Evolutionary conservation across 805 yeast genomes (phyloP), one percentile per base, ranked within the genome.

Genomic region (Saccharomyces paradoxus): DNA sequence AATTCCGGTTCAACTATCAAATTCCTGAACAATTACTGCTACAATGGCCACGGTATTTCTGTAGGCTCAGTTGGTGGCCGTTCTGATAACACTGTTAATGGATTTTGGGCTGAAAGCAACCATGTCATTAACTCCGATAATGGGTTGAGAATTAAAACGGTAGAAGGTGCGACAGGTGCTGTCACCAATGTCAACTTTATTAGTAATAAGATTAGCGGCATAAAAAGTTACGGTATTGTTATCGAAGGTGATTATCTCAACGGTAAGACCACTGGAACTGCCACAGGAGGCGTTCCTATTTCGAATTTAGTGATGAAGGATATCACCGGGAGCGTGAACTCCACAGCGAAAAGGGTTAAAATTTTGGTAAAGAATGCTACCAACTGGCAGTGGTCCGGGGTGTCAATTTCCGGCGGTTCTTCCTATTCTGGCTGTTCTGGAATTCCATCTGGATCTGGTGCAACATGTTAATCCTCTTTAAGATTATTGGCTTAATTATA

Each of bases 31-130:
- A 60, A 58, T 37, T 48, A 49, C 32, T 60, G 63, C 51, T 55
- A 53, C 27, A 58, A 58, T 50, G 60, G 58, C 44, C 61, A 60
- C 41, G 63, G 63, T 32, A 58, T 58, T 32, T 60, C 63, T 13
- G 53, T 60, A 48, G 61, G 62, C 26, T 51, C 56, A n/a, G 57
- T 58, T 41, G 61, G 62, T 51, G 61, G 58, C 27, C 57, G 56
- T 50, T 41, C 53, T 5, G 52, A 55, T 31, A 58, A 53, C 22
- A 47, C 46, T 46, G 61, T 56, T 22, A 28, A 56, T 10, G 50
- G 49, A 17, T 58, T 58, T 29, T 46, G 31, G 48, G 55, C 54
- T 41, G 14, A 47, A 27, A 51, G 49, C 17, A 53, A 52, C 41
- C 14, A 44, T 12, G 56, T 58, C n/a, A 49, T 50, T 14, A 41